phyloP scores from a whole-genome alignment of 768 basidiomycete genomes.

The Plicaturopsis crispa region DNA sequence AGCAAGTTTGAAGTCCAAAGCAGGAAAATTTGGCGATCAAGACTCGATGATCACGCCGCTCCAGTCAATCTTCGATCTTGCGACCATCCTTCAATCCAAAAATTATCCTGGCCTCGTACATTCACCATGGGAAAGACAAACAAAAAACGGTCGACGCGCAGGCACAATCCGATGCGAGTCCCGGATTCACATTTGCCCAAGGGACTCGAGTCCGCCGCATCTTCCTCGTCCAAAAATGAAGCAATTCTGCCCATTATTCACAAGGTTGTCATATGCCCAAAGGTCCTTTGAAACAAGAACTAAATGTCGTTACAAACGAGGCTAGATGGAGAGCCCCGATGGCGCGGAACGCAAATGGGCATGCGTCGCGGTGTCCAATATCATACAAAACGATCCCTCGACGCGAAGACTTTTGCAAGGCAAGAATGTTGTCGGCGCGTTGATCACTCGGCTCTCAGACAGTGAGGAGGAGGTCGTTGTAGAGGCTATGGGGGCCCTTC shows the following conservation, averaged over 20 bases:
- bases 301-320: conserved; percentile 7
- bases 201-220: conserved; percentile 69
- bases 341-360: conserved; percentile 87
- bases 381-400: conserved; percentile 93
- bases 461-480: conserved; percentile 81
- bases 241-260: conserved; percentile 83
- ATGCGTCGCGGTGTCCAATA: conserved; percentile 90
- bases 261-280: conserved; percentile 47
- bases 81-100: no score
- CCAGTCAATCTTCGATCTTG: no score
- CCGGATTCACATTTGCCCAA: conserved; percentile 87
- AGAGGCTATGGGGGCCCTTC: conserved; percentile 81
- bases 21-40: no score
- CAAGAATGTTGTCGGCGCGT: conserved; percentile 79
- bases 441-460: conserved; percentile 86
- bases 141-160: conserved; percentile 75
- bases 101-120: no score
- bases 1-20: no score
- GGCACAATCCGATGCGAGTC: conserved; percentile 91
- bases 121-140: conserved; percentile 92
- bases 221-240: conserved; percentile 68
- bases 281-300: background rate
- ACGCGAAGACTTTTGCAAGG: conserved; percentile 85
- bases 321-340: conserved; percentile 71
- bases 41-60: no score